phyloP scores from a whole-genome alignment of 2,329 filamentous ascomycete genomes.

The Exophiala aquamarina region DNA sequence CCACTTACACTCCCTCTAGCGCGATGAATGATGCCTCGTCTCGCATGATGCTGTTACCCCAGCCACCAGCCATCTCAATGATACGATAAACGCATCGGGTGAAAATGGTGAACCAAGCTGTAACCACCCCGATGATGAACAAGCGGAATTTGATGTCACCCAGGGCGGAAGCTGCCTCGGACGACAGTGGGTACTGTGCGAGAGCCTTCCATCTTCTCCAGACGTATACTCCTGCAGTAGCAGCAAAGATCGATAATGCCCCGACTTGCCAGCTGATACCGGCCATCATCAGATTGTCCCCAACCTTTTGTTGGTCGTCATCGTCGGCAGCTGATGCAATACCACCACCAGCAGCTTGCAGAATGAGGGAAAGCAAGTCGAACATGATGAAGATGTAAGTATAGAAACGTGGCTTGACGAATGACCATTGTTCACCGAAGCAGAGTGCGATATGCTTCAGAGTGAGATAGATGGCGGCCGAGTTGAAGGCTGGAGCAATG shows the following conservation, averaged over 20 bases:
- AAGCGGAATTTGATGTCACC: conserved; percentile 19
- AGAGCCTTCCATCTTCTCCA: conserved; percentile 7
- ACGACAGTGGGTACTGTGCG: conserved; percentile 8
- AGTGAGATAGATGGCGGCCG: conserved; percentile 56
- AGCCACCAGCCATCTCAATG: conserved; percentile 50
- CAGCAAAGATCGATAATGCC: conserved; percentile 41
- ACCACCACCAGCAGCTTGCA: conserved; percentile 59
- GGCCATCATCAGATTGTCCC: conserved; percentile 58
- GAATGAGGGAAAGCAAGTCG: conserved; percentile 58
- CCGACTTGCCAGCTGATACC: conserved; percentile 59
- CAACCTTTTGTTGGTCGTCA: conserved; percentile 43
- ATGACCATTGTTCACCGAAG: conserved; percentile 52
- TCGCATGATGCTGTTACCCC: conserved; percentile 47
- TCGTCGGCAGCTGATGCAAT: conserved; percentile 51
- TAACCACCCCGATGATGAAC: conserved; percentile 16
- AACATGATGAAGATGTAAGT: conserved; percentile 62
- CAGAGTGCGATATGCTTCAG: conserved; percentile 58
- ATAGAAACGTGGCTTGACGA: conserved; percentile 51
- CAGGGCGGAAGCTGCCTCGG: conserved; percentile 7
- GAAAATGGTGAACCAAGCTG: conserved; percentile 44
- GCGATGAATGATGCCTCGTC: conserved; percentile 50
- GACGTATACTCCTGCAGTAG: conserved; percentile 5
- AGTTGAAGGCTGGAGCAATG: conserved; percentile 57
- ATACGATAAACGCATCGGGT: conserved; percentile 51
- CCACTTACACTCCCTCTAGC: conserved; percentile 44